Percentiles rank a stretch among this genome's conserved stretches.
Evolutionary conservation across 2,329 filamentous ascomycete species (phyloP).

Genomic region (Trichoderma sp.): DNA sequence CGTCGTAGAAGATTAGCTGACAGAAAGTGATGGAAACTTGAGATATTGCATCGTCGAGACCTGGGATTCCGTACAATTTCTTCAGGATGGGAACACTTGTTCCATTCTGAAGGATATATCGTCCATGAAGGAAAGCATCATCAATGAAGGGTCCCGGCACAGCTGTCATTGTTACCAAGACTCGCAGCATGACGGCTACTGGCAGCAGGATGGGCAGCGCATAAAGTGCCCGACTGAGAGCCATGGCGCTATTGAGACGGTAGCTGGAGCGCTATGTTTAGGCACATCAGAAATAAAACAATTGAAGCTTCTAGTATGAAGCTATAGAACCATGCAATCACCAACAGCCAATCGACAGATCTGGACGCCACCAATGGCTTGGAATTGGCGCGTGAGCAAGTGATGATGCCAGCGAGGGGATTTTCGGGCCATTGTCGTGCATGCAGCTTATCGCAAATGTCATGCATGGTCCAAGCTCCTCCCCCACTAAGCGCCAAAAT

Average conservation of each 20-base stretch:
- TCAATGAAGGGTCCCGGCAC: not conserved
- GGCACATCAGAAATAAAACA: too few relatives aligned
- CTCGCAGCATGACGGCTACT: constrained; percentile 3
- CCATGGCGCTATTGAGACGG: not conserved
- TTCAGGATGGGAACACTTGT: constrained; percentile 19
- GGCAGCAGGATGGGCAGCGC: constrained; percentile 17
- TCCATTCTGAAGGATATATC: constrained; percentile 1
- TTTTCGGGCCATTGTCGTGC: not conserved
- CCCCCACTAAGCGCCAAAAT: constrained; percentile 8
- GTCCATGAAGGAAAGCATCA: not conserved
- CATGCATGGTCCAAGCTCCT: constrained; percentile 20
- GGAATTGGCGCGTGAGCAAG: not conserved
- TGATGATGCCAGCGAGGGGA: not conserved
- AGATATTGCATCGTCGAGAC: constrained; percentile 25
- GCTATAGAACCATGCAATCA: not conserved
- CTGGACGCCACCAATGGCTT: not conserved
- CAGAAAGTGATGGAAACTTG: constrained; percentile 25
- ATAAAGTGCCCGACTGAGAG: constrained; percentile 4
- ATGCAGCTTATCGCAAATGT: constrained; percentile 12
- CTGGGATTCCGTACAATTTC: constrained; percentile 24
- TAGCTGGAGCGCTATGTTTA: not conserved
- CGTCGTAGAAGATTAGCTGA: constrained; percentile 26
- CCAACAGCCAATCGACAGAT: not conserved
- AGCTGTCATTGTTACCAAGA: not conserved
- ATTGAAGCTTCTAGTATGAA: too few relatives aligned